phyloP scores from a whole-genome alignment of 169 alveolate genomes.

The Besnoitia besnoiti region DNA sequence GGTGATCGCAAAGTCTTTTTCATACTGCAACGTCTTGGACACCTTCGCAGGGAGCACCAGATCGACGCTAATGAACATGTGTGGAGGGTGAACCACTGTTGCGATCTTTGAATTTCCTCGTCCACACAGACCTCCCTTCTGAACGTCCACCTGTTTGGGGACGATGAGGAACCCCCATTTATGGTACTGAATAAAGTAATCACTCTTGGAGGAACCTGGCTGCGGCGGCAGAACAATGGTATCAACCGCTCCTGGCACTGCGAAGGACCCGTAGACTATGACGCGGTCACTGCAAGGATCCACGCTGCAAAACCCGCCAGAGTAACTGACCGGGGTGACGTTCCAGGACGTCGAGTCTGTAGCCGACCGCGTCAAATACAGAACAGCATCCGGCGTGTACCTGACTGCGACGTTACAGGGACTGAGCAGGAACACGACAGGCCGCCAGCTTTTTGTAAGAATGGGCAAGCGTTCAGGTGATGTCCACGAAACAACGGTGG shows the following conservation, averaged over 20 bases:
- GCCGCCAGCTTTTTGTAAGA: conserved; percentile 77
- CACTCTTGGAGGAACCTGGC: conserved; percentile 75
- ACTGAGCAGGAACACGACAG: conserved; percentile 70
- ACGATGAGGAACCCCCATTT: conserved; percentile 77
- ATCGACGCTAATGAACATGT: conserved; percentile 69
- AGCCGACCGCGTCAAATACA: conserved; percentile 69
- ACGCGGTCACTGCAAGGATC: conserved; percentile 75
- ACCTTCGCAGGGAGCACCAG: conserved; percentile 72
- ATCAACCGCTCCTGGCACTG: conserved; percentile 62
- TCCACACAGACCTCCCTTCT: conserved; percentile 67
- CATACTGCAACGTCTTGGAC: conserved; percentile 69
- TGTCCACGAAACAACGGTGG: conserved; percentile 70
- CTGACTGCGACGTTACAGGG: conserved; percentile 68
- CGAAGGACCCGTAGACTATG: conserved; percentile 74
- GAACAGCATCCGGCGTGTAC: conserved; percentile 63
- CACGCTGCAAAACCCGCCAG: conserved; percentile 74
- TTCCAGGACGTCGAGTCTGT: conserved; percentile 67
- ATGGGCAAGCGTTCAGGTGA: conserved; percentile 78
- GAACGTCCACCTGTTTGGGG: conserved; percentile 75
- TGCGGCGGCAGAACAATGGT: conserved; percentile 49
- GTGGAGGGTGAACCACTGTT: conserved; percentile 74
- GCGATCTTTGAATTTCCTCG: conserved; percentile 72
- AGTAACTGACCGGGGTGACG: conserved; percentile 75
- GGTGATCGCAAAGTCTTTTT: conserved; percentile 73
- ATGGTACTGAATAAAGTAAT: conserved; percentile 75